These are phyloP conservation scores for Brasilioporus rufonigricans DNA, from an alignment of 768 basidiomycete species.

Conservation along the genomic window DNA sequence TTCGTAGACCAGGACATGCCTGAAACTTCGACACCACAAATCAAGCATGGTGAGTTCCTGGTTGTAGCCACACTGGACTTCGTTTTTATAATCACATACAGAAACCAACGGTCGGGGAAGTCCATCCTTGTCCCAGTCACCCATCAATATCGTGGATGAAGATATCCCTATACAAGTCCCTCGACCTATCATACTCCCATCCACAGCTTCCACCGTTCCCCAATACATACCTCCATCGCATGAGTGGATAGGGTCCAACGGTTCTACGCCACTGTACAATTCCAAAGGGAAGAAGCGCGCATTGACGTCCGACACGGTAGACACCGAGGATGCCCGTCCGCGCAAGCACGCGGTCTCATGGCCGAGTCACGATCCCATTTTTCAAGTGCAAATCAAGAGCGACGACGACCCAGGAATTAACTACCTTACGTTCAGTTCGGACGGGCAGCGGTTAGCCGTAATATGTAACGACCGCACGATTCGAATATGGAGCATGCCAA, in stretches of 20 bases:
- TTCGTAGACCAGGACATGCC: conserved; percentile 18
- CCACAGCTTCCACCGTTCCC: conserved; percentile 37
- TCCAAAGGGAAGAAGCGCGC: conserved; percentile 41
- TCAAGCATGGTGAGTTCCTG: conserved; percentile 28
- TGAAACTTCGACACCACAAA: conserved; percentile 22
- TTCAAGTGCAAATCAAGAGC: conserved; percentile 40
- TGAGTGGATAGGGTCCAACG: conserved; percentile 13
- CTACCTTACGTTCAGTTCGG: conserved; percentile 48
- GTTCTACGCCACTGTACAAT: conserved; percentile 28
- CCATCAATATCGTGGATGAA: conserved; percentile 11
- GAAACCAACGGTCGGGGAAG: conserved; percentile 26
- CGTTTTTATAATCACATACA: conserved; percentile 6
- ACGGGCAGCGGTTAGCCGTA: conserved; percentile 56
- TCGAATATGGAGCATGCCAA: conserved; percentile 58
- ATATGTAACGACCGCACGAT: conserved; percentile 60
- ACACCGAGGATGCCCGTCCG: conserved; percentile 29
- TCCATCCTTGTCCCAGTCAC: conserved; percentile 17
- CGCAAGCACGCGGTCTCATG: conserved; percentile 41
- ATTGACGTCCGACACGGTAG: conserved; percentile 20
- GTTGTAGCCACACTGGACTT: neutral
- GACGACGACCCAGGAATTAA: conserved; percentile 47
- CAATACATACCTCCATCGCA: conserved; percentile 22
- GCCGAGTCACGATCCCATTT: conserved; percentile 44
- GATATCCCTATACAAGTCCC: conserved; percentile 30
- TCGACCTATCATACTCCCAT: conserved; percentile 22